Conservation (phyloP, 73 alveolate genomes). For the Urostyla sp. region DNA sequence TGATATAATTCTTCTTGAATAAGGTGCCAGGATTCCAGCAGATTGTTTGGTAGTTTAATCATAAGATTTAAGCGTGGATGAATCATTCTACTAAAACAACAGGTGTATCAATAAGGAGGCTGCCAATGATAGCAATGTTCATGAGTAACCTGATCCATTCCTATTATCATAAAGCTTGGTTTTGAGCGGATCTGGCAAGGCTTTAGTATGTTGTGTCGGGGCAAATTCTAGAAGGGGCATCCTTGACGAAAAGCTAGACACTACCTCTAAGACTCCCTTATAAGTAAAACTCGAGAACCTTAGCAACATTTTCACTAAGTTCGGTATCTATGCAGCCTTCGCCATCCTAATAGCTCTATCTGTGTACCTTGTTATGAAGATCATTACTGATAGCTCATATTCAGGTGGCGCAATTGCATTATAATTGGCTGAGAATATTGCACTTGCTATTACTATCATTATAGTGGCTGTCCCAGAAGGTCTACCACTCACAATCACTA, state of each 20-base stretch:
- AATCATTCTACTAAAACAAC: constrained; percentile 47
- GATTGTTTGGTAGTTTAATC: constrained; percentile 85
- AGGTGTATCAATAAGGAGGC: constrained; percentile 1
- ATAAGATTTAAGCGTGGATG: constrained; percentile 78
- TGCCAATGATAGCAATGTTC: not conserved
- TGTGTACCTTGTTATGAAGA: constrained; percentile 59
- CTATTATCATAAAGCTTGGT: constrained; percentile 40
- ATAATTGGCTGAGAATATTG: constrained; percentile 72
- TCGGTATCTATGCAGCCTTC: constrained; percentile 89
- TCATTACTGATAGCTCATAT: not conserved
- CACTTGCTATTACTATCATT: constrained; percentile 82
- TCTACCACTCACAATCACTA: constrained; percentile 93
- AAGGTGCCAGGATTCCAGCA: constrained; percentile 92
- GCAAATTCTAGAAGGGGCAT: constrained; percentile 65
- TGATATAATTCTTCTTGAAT: constrained; percentile 82
- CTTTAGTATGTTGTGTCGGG: constrained; percentile 70
- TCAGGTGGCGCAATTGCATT: constrained; percentile 49
- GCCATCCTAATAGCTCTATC: constrained; percentile 75
- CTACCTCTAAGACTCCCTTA: constrained; percentile 61
- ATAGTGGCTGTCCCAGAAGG: constrained; percentile 98
- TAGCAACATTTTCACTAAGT: constrained; percentile 84
- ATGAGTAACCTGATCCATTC: constrained; percentile 44
- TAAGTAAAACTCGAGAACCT: constrained; percentile 76
- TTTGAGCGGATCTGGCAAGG: constrained; percentile 54
- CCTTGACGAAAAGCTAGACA: constrained; percentile 49